phyloP scores from a whole-genome alignment of 805 yeast genomes.

The Cyberlindnera saturnus region DNA sequence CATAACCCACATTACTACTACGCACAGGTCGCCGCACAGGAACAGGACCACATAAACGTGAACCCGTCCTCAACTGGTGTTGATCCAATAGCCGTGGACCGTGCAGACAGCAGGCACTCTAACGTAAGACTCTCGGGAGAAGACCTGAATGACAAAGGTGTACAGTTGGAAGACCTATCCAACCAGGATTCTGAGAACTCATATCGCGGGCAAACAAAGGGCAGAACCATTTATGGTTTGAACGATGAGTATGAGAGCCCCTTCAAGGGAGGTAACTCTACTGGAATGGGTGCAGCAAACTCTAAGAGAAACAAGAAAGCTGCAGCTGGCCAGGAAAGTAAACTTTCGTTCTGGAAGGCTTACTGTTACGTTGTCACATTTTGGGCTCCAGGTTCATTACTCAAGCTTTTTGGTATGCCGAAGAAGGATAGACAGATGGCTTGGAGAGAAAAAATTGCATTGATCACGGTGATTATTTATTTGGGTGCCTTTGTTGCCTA shows the following conservation, averaged over 20 bases:
- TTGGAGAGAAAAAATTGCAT: conserved; percentile 94
- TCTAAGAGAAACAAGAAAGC: conserved; percentile 1
- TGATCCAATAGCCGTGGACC: conserved; percentile 39
- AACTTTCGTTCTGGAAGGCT: conserved; percentile 58
- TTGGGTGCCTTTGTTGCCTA: conserved; percentile 78
- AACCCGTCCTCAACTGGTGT: conserved; percentile 70
- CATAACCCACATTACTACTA: conserved; percentile 75
- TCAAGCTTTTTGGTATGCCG: conserved; percentile 69
- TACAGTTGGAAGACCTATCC: conserved; percentile 18
- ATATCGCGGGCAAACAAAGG: conserved; percentile 22
- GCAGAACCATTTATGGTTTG: conserved; percentile 50
- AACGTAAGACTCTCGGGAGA: conserved; percentile 7
- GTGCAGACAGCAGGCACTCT: conserved; percentile 11
- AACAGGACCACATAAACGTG: conserved; percentile 54
- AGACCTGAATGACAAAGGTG: conserved; percentile 10
- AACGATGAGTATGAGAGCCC: conserved; percentile 47
- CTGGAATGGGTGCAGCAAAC: neutral
- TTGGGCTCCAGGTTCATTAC: conserved; percentile 82
- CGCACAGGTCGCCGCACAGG: conserved; percentile 64
- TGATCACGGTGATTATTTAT: conserved; percentile 66
- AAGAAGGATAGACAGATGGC: conserved; percentile 84
- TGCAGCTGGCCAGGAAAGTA: neutral
- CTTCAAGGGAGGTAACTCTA: conserved; percentile 1
- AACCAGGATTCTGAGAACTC: neutral
- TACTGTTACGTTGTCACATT: conserved; percentile 80